Evolutionary conservation across 2,329 filamentous ascomycete species (phyloP).

Genomic region (Colletotrichum echinochloae): DNA sequence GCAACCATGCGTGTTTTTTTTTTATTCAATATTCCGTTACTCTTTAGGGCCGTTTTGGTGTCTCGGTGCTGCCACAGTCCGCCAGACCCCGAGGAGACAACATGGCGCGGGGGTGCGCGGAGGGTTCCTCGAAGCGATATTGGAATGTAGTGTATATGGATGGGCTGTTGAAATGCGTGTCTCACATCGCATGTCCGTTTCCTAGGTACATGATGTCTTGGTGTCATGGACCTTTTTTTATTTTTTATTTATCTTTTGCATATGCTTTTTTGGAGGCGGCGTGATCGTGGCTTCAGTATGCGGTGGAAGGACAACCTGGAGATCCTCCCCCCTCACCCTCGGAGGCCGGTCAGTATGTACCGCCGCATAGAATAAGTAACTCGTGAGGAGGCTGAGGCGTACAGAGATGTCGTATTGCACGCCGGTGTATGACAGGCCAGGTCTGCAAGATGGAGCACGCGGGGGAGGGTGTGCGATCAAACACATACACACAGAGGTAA

Average conservation of each 20-base stretch:
- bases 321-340: no score
- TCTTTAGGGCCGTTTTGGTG: constrained; percentile 22
- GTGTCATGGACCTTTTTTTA: not conserved
- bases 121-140: constrained; percentile 1
- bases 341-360: not conserved
- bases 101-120: constrained; percentile 11
- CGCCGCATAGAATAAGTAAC: constrained; percentile 9
- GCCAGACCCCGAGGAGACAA: constrained; percentile 35
- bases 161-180: not conserved
- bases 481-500: not conserved
- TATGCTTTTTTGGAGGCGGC: constrained; percentile 9
- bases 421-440: constrained; percentile 7
- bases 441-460: constrained; percentile 12
- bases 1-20: not conserved
- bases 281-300: not conserved
- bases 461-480: not conserved
- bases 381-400: constrained; percentile 16
- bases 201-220: no score
- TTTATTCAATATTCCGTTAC: not conserved
- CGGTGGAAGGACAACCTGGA: not conserved
- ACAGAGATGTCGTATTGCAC: constrained; percentile 19
- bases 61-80: constrained; percentile 14
- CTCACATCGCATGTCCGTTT: constrained; percentile 4
- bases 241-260: no score
- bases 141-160: constrained; percentile 12